Base-by-base conservation (phyloP, 345 rosid genomes). In the Brassica juncea region DNA sequence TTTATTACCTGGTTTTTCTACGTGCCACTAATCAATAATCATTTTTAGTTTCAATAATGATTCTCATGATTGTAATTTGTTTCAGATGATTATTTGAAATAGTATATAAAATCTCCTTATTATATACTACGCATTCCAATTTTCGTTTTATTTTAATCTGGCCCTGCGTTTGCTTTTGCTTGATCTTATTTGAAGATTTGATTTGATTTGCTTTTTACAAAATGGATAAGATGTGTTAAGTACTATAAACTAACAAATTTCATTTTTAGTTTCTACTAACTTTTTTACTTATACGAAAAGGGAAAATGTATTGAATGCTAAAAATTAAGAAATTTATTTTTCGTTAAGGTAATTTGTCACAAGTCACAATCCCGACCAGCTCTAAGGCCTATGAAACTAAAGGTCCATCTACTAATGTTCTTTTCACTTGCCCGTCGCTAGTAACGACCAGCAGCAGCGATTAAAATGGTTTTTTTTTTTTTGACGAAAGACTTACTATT, bases 21-120 rank as follows among this genome's bases (percentile, higher is more conserved):
- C 78, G 74, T 79, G 78, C 74, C 73, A 79, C 27, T 8, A 44
- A 67, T 44, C 74, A 79, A 79, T 73, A 47, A 67, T 79, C 42
- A 35, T n/a, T 71, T 23, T 23, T 23, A 23, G 25, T 23, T 23
- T 44, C 74, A 79, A 79, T 73, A 47, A 67, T 79, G 57, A 35
- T n/a, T 71, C 67, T 73, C 44, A 73, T 79, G 78, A 73, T 73
- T 73, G 62, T 23, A 16, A 71, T 64, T 55, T 34, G 61, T 66
- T 31, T 58, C 39, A 35, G 49, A 57, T 70, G 76, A 77, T 54
- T 71, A 37, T 35, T 15, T 35, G 39, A 35, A 35, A 35, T 35
- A 35, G 39, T 1, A 35, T 35, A 35, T 35, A 35, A 35, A 35
- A 35, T 35, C 39, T 1, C 39, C 9, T 35, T 35, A 35, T 35